These are phyloP conservation scores for Adansonia madagascariensis DNA, from an alignment of 441 rosid genomes.

Conservation along the genomic window DNA sequence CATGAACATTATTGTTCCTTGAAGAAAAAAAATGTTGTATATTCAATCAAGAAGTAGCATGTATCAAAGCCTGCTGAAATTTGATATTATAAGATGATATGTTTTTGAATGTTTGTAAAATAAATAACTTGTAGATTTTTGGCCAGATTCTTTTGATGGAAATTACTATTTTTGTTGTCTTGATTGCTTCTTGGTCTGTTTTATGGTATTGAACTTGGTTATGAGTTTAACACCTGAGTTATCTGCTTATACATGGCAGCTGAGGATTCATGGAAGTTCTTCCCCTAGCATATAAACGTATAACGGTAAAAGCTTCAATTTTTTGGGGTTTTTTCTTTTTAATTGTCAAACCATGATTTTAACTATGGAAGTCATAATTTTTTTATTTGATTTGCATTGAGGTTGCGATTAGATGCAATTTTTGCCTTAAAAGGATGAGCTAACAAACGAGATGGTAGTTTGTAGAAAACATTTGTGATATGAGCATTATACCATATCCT, in stretches of 20 bases:
- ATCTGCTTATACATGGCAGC: background rate
- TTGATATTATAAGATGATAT: conserved; percentile 6
- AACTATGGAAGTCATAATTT: too few relatives aligned
- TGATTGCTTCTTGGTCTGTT: background rate
- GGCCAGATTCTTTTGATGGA: background rate
- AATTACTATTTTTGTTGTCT: background rate
- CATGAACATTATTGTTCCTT: conserved; percentile 70
- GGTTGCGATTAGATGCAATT: too few relatives aligned
- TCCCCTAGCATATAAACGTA: background rate
- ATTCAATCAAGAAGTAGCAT: conserved; percentile 6
- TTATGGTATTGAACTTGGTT: background rate
- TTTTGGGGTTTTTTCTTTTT: too few relatives aligned
- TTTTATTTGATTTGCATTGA: too few relatives aligned
- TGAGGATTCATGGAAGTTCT: background rate
- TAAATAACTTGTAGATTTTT: background rate
- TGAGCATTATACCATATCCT: too few relatives aligned
- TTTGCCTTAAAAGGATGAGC: too few relatives aligned
- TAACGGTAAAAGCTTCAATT: too few relatives aligned
- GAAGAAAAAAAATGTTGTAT: conserved; percentile 24
- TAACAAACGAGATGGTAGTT: too few relatives aligned
- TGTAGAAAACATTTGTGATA: too few relatives aligned
- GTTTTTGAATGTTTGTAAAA: conserved; percentile 1
- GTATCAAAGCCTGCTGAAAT: conserved; percentile 24
- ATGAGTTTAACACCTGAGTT: background rate
- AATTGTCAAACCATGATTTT: too few relatives aligned